Conservation (phyloP, 2,329 filamentous ascomycete genomes). For the Sporothrix brunneoviolacea region DNA sequence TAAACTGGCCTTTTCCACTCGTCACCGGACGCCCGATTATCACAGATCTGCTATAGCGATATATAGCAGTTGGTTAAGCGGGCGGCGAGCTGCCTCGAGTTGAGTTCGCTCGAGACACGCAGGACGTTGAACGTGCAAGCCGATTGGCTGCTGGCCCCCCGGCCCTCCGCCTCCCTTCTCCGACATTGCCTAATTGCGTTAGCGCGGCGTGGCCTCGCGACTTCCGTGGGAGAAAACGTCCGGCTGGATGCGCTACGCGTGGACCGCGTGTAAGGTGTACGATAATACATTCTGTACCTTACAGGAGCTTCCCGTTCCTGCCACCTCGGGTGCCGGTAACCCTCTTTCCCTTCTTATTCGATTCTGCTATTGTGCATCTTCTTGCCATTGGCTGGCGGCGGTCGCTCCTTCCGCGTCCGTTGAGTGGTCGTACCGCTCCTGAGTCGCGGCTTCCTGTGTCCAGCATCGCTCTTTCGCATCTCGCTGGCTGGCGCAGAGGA, state of each 20-base stretch:
- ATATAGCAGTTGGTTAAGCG: no score
- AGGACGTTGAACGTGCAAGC: background rate
- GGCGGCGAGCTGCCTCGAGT: no score
- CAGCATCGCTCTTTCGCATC: background rate
- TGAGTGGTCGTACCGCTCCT: background rate
- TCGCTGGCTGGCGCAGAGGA: background rate
- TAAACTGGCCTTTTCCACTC: no score
- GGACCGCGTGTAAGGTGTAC: no score
- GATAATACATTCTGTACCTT: background rate
- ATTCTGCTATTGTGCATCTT: no score
- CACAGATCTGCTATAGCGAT: no score
- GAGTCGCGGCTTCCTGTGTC: background rate
- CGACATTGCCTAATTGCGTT: slow-evolving; percentile 3
- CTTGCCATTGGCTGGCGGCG: no score
- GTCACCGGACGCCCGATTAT: no score
- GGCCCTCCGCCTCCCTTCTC: background rate
- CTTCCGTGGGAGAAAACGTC: background rate
- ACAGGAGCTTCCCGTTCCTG: slow-evolving; percentile 5
- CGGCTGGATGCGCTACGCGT: no score
- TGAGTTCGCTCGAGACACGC: no score
- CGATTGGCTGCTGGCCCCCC: background rate
- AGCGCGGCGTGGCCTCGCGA: background rate
- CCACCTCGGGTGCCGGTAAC: background rate
- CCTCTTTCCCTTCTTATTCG: background rate
- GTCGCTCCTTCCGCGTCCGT: no score